Evolutionary conservation across 306 rosid genomes (phyloP).

Genomic region (Dryas octopetala): DNA sequence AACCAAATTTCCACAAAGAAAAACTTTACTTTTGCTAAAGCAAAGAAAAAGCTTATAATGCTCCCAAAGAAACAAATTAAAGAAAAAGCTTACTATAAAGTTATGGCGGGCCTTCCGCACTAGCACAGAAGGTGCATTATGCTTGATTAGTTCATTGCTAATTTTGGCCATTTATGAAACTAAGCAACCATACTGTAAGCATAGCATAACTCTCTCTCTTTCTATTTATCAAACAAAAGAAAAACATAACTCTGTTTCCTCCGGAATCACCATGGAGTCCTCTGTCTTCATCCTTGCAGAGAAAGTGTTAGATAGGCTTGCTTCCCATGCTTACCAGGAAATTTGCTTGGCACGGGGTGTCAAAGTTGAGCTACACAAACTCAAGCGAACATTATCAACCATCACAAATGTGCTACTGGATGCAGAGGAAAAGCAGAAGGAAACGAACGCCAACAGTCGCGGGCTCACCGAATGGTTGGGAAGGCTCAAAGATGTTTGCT

Average conservation of each 20-base stretch:
- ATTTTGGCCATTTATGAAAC: too few species aligned
- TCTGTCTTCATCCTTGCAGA: background rate
- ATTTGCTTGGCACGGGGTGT: background rate
- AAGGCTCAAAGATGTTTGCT: background rate
- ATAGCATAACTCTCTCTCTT: too few species aligned
- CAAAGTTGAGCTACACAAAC: background rate
- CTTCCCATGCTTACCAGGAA: constrained; percentile 7
- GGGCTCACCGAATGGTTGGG: background rate
- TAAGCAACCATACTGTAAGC: too few species aligned
- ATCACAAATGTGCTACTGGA: background rate
- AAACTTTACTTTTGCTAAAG: too few species aligned
- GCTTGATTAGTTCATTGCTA: too few species aligned
- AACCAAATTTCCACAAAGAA: too few species aligned
- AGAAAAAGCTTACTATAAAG: too few species aligned
- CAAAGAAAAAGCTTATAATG: too few species aligned
- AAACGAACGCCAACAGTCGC: background rate
- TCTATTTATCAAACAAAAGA: background rate
- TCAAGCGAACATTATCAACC: background rate
- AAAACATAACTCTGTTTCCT: background rate
- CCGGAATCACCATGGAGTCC: background rate
- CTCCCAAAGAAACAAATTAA: too few species aligned
- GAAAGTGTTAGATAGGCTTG: background rate
- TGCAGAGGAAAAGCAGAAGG: background rate
- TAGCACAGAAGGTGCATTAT: too few species aligned
- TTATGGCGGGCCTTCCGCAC: too few species aligned